phyloP scores from a whole-genome alignment of 495 filamentous ascomycete genomes.

The Xeromyces bisporus region DNA sequence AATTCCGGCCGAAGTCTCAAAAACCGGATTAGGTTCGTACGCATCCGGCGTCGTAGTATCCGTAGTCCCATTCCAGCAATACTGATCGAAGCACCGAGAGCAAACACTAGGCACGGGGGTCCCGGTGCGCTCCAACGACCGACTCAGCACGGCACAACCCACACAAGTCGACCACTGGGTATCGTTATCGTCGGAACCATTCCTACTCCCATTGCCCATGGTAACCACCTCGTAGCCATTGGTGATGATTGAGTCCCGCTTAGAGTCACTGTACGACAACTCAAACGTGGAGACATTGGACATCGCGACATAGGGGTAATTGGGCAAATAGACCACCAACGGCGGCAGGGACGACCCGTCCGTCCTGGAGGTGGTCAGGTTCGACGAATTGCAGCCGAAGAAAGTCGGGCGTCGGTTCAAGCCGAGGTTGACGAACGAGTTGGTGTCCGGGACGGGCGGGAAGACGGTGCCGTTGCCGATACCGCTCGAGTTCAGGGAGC shows the following conservation, averaged over 20 bases:
- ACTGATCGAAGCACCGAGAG: constrained; percentile 48
- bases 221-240: constrained; percentile 77
- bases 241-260: constrained; percentile 57
- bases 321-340: constrained; percentile 71
- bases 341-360: constrained; percentile 32
- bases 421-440: constrained; percentile 71
- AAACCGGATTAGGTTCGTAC: constrained; percentile 7
- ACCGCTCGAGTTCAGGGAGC: constrained; percentile 32
- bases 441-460: constrained; percentile 56
- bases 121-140: constrained; percentile 45
- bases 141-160: constrained; percentile 60
- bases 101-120: constrained; percentile 46
- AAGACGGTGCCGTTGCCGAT: constrained; percentile 70
- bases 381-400: constrained; percentile 68
- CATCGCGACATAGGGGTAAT: constrained; percentile 52
- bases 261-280: constrained; percentile 34
- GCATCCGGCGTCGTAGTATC: constrained; percentile 18
- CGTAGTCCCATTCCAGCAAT: constrained; percentile 73
- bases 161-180: constrained; percentile 57
- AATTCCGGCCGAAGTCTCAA: too few relatives aligned
- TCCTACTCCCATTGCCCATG: constrained; percentile 54
- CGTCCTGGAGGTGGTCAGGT: too few relatives aligned
- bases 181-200: too few relatives aligned
- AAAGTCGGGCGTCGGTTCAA: constrained; percentile 74
- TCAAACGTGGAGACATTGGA: constrained; percentile 61